A percentile compares a stretch with the other conserved stretches of the same genome.
These are phyloP conservation scores for Liriodendron chinense DNA, from an alignment of 164 flowering plant species.

Conservation along the genomic window DNA sequence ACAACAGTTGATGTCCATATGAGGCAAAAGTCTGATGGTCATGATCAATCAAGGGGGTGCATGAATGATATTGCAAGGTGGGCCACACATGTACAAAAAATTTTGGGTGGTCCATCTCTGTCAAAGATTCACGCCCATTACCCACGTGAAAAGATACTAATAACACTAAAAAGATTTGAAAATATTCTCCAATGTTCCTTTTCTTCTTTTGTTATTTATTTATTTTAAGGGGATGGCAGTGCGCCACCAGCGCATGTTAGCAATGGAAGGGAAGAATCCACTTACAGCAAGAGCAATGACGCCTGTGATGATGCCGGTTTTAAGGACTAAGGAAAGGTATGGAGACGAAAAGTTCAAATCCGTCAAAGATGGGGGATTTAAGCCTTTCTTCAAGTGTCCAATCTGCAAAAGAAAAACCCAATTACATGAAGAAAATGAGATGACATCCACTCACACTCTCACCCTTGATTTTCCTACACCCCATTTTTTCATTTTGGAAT, in stretches of 20 bases:
- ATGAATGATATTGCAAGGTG: no score
- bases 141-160: neutral
- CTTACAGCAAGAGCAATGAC: conserved; percentile 83
- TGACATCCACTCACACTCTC: neutral
- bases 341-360: conserved; percentile 53
- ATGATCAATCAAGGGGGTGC: no score
- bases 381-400: conserved; percentile 73
- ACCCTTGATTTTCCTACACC: neutral
- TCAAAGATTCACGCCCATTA: neutral
- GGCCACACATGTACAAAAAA: no score
- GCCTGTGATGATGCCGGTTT: conserved; percentile 71
- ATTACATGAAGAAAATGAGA: neutral
- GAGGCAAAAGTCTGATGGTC: no score
- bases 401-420: conserved; percentile 41
- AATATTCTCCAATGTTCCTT: neutral
- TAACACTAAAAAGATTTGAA: neutral
- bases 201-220: no score
- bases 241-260: neutral
- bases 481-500: no score
- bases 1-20: no score
- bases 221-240: neutral
- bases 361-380: conserved; percentile 62
- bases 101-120: no score
- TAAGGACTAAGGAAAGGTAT: conserved; percentile 45
- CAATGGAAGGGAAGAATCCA: neutral